Evolutionary conservation across 768 basidiomycete species (phyloP).

Genomic region (Kwoniella europaea): DNA sequence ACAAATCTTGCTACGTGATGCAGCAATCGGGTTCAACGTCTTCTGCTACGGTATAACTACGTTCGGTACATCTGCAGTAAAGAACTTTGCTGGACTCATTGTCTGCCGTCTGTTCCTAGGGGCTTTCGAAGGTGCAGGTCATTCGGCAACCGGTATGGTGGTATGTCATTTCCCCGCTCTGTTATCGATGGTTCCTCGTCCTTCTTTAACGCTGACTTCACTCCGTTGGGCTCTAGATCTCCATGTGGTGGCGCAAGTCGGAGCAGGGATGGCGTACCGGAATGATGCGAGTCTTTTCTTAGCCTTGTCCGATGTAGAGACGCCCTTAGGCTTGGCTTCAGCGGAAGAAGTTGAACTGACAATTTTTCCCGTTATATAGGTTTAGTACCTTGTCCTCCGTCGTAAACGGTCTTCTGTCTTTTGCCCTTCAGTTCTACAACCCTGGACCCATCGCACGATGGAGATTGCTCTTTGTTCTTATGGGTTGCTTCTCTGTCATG

Average conservation of each 20-base stretch:
- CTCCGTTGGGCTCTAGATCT: conserved; percentile 10
- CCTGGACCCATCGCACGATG: conserved; percentile 24
- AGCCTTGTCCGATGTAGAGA: no score
- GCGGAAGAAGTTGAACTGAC: neutral
- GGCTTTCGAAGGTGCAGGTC: conserved; percentile 34
- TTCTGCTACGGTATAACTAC: conserved; percentile 38
- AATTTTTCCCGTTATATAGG: neutral
- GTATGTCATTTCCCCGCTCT: conserved; percentile 56
- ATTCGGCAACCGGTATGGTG: conserved; percentile 16
- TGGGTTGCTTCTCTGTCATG: conserved; percentile 34
- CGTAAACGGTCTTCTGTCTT: conserved; percentile 36
- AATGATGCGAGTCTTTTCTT: conserved; percentile 22
- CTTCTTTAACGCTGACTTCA: conserved; percentile 23
- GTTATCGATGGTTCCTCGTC: conserved; percentile 35
- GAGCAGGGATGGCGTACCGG: conserved; percentile 42
- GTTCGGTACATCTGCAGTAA: conserved; percentile 24
- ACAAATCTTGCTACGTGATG: neutral
- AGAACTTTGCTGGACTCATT: conserved; percentile 32
- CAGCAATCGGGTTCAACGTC: conserved; percentile 31
- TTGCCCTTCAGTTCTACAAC: conserved; percentile 20
- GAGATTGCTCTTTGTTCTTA: conserved; percentile 35
- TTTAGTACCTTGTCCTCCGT: conserved; percentile 42
- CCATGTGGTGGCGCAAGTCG: conserved; percentile 34
- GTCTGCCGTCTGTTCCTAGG: conserved; percentile 42
- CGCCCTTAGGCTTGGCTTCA: no score